Evolutionary conservation across 208 protist species (phyloP).

Genomic region (Herpetomonas samuelpessoai): DNA sequence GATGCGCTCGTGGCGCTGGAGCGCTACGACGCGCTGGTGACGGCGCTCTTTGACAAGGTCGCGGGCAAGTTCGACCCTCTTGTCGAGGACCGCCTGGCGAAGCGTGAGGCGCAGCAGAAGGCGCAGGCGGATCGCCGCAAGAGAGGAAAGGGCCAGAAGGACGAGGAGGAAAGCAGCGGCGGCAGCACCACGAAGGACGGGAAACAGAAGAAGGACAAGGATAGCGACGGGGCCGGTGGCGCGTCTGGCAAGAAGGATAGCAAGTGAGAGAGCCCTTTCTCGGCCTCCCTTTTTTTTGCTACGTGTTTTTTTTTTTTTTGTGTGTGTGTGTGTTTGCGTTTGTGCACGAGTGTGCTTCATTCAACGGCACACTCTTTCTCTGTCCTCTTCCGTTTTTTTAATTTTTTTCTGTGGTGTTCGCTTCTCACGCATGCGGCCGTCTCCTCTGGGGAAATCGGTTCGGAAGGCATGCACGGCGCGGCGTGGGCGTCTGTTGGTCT

Average conservation of each 20-base stretch:
- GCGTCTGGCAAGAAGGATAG: constrained; percentile 1
- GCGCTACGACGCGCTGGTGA: constrained; percentile 76
- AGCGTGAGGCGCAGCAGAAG: constrained; percentile 27
- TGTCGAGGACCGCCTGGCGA: constrained; percentile 74
- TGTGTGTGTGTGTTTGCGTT: not conserved
- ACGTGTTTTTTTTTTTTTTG: constrained; percentile 6
- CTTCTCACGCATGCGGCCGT: too few relatives aligned
- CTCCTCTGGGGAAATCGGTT: too few relatives aligned
- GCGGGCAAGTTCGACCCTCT: constrained; percentile 82
- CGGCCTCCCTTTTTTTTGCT: constrained; percentile 1
- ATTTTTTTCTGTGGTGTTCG: too few relatives aligned
- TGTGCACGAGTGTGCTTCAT: too few relatives aligned
- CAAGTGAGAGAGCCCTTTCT: not conserved
- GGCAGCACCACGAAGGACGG: too few relatives aligned
- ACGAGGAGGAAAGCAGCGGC: too few relatives aligned
- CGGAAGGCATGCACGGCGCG: too few relatives aligned
- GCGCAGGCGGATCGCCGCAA: constrained; percentile 14
- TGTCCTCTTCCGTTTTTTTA: too few relatives aligned
- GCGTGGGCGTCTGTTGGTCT: too few relatives aligned
- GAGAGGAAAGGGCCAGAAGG: too few relatives aligned
- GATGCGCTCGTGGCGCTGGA: constrained; percentile 68
- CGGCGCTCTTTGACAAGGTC: constrained; percentile 87
- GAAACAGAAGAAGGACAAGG: constrained; percentile 25
- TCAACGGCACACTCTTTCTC: too few relatives aligned
- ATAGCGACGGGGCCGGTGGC: not conserved